Conservation (phyloP, 768 basidiomycete genomes). For the Hemileccinum impolitum region DNA sequence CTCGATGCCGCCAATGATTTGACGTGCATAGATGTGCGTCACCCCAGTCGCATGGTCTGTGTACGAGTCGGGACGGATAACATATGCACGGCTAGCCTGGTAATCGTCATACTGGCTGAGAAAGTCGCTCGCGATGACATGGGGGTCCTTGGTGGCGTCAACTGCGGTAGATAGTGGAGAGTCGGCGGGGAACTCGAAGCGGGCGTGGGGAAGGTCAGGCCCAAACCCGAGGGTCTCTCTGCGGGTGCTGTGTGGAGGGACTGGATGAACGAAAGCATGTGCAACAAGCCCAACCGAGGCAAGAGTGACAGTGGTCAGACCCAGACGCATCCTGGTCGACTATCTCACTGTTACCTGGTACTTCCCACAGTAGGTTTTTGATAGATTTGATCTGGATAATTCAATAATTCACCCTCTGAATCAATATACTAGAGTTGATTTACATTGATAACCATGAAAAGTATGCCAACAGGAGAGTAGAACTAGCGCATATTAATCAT, state of each 20-base stretch:
- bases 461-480: neutral
- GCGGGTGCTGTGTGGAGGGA: constrained; percentile 28
- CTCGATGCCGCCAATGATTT: constrained; percentile 81
- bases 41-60: constrained; percentile 84
- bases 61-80: constrained; percentile 80
- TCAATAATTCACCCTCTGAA: too few relatives aligned
- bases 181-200: constrained; percentile 49
- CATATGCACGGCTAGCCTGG: constrained; percentile 41
- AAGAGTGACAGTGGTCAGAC: constrained; percentile 58
- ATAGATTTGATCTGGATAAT: too few relatives aligned
- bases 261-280: constrained; percentile 44
- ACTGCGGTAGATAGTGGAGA: constrained; percentile 32
- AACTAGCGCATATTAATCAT: constrained; percentile 12
- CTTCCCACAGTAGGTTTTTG: too few relatives aligned
- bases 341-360: too few relatives aligned
- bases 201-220: constrained; percentile 70
- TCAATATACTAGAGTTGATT: too few relatives aligned
- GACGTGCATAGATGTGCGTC: constrained; percentile 84
- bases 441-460: neutral
- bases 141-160: constrained; percentile 44
- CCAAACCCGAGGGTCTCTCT: constrained; percentile 93
- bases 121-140: constrained; percentile 62
- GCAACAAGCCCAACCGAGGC: constrained; percentile 59
- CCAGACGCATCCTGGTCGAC: too few relatives aligned
- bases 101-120: constrained; percentile 39